Evolutionary conservation across 495 filamentous ascomycete species (phyloP), one percentile per base, ranked within the genome.

Genomic region (Physcia stellaris): DNA sequence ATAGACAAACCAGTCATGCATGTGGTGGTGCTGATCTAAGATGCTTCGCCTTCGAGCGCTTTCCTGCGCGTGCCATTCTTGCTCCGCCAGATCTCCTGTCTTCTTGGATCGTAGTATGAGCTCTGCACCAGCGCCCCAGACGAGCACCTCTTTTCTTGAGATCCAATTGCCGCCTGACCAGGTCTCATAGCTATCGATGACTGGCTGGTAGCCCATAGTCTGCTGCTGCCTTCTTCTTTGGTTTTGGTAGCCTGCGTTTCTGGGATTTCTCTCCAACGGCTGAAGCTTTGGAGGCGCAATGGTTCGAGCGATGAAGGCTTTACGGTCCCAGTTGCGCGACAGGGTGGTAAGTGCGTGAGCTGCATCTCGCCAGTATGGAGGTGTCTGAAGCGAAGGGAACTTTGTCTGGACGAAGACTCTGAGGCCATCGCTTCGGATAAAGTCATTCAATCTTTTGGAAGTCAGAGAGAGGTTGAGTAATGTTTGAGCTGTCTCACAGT

Each of bases 201-300:
- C 61, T 13, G 78, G 76, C 20, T 64, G 63, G 48, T 75, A 81
- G 4, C 74, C 75, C 45, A 79, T 66, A 3, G 73, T 83, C 37
- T 79, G 76, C 19, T 39, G 59, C 54, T 38, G 26, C 1, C 40
- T 57, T 52, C 16, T 40, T 57, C 17, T 48, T 45, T 35, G 49
- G 51, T 22, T 57, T 33, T 6, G 47, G 13, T 51, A 39, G 11
- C 56, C 56, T 15, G 59, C 43, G 27, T 43, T 17, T 13, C 16
- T 5, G 48, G 39, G 39, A 37, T 49, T 54, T 42, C 48, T 61
- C 28, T 45, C 50, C 46, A 17, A 38, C 45, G 12, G 42, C 50
- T 3, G 31, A 34, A 45, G 39, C 51, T 38, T 28, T 5, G 54
- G 45, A 5, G 73, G 67, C 9, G 65, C 54, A 4, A 79, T 46